Base-by-base conservation (phyloP, 208 protist species). In the Herpetomonas samuelpessoai region DNA sequence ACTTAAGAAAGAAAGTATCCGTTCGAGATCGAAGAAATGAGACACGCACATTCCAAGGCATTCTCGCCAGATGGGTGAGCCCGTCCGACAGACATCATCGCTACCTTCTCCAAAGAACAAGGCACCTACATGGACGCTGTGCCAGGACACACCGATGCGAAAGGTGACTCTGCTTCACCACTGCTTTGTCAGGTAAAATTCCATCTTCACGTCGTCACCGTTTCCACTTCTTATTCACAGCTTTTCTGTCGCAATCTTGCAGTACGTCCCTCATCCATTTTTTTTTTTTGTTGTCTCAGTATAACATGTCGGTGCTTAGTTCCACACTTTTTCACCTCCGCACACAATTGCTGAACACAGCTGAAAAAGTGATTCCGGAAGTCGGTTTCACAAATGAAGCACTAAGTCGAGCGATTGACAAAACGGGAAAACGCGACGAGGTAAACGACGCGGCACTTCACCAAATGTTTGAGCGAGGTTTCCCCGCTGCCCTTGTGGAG, bases 401-500 rank as follows among this genome's bases (percentile, higher is more conserved):
- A 3, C 57, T 88, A 1, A 18, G 62, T 39, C 47, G 45, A 1
- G 66, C 68, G 12, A 41, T 84, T 7, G 59, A 76, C 22, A 51
- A 57, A 39, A 29, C 10, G 16, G 51, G 66, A 25, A 45, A 64
- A 14, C 35, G 38, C 10, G 28, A 64, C 14, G 22, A 65, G 6
- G 44, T 82, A 18, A 70, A 35, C 1, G 53, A 64, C 12, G 3
- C 46, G 16, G 45, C 52, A 14, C 29, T 88, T 26, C 51, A 55
- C 9, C 26, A 69, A 1, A 63, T 90, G 60, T 93, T 89, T 68
- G 68, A 65, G 16, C 65, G 86, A 26, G 86, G 86, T 4, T 86
- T 86, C 60, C 55, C 76, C 0, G 72, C 84, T 9, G 68, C 74
- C 21, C 62, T 93, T 19, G 79, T 89, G 18, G 86, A 93, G 52